Evolutionary conservation across 2,329 filamentous ascomycete species (phyloP), one percentile per base, ranked within the genome.

Genomic region (Teratosphaeria nubilosa): DNA sequence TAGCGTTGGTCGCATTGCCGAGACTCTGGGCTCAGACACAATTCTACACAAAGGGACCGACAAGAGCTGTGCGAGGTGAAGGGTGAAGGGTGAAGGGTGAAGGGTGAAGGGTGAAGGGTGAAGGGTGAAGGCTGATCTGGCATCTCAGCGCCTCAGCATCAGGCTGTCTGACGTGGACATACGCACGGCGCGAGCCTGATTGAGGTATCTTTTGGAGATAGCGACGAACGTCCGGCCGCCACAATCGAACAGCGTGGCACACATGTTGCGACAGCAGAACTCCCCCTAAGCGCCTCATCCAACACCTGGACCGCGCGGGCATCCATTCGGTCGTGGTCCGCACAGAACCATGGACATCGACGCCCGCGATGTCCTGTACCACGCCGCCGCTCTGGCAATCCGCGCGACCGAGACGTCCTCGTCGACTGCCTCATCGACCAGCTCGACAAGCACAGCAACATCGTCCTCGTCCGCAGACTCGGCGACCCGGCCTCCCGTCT

Each of bases 401-500:
- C 77, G 80, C 61, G 72, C 74, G 41, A 76, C 75, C 25, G 51
- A 54, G 14, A 58, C 53, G 45, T 51, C 59, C 5, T 53, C 30
- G 22, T 48, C 52, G 13, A 37, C 55, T 3, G 9, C 10, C 30
- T 37, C 56, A 16, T 22, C 53, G 59, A 62, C 51, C 16, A 62
- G 63, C 22, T 58, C 62, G 27, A 64, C 61, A 22, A 58, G 57
- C 14, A 57, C 64, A 20, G 59, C 66, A 5, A 62, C 68, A 4
- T 58, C 67, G n/a, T 64, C 63, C 45, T 56, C 63, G 13, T 62
- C 62, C 20, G 55, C 65, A 32, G 54, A 56, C 56, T 59, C 60
- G 22, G 58, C 50, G 5, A 65, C 64, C 10, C 77, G 82, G 24
- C 84, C 84, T 1, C 73, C 79, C 10, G 75, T 77, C 34, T 97